Conservation (phyloP, 371 early-diverging fungal genomes). For the Mucor piriformis region DNA sequence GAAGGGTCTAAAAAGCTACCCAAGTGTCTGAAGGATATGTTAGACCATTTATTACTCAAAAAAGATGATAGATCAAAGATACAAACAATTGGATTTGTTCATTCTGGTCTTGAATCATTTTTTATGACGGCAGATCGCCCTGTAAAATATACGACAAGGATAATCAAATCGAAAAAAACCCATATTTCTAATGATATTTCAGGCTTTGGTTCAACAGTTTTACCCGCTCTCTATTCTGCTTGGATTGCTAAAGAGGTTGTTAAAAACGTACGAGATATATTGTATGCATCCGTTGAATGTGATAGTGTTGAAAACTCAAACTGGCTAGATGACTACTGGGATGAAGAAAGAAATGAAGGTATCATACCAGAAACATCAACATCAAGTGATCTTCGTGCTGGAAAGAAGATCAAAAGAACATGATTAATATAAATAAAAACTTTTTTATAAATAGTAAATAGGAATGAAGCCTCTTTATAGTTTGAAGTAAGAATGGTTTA, state of each 20-base stretch:
- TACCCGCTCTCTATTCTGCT: slow-evolving; percentile 17
- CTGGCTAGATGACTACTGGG: slow-evolving; percentile 18
- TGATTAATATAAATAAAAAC: no score
- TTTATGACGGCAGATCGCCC: slow-evolving; percentile 10
- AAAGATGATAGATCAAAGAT: slow-evolving; percentile 2
- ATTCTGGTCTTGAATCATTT: slow-evolving; percentile 11
- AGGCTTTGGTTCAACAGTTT: slow-evolving; percentile 8
- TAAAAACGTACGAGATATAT: neutral
- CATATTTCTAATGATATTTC: slow-evolving; percentile 12
- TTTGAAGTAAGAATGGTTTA: no score
- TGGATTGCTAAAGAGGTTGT: slow-evolving; percentile 18
- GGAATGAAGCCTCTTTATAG: no score
- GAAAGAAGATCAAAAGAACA: neutral
- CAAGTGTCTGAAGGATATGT: slow-evolving; percentile 14
- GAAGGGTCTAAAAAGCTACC: slow-evolving; percentile 10
- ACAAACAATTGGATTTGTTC: slow-evolving; percentile 7
- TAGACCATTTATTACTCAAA: slow-evolving; percentile 9
- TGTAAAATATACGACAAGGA: slow-evolving; percentile 3
- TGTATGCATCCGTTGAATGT: neutral
- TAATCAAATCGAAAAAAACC: neutral
- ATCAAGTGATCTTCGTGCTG: neutral
- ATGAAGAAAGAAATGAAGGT: neutral
- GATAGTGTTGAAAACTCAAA: slow-evolving; percentile 4
- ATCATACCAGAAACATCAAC: neutral
- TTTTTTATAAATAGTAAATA: no score